Evolutionary conservation across 2,329 filamentous ascomycete genomes (phyloP), one percentile per base, ranked within the genome.

Genomic region (Colletotrichum euphorbiae): DNA sequence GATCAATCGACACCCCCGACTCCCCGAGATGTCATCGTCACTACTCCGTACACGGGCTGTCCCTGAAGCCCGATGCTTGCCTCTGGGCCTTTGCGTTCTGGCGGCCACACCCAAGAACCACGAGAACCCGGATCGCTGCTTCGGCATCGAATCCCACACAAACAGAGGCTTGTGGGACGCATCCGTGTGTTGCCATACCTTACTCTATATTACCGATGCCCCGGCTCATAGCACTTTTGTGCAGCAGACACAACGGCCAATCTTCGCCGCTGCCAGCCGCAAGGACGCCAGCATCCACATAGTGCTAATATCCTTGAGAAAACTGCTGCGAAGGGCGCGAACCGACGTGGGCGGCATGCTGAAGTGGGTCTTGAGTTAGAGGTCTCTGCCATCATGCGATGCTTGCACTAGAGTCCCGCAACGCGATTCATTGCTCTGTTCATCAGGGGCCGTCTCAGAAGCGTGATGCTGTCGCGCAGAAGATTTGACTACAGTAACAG

Each of bases 61-160:
- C 31, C 62, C 48, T 54, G 48, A 28, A 62, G 50, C 19, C 57
- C 48, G 46, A 19, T 40, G 38, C 38, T 13, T 38, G 36, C 36
- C 36, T 38, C 36, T 38, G 36, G 36, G 36, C 36, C 36, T 15
- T 15, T 38, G 36, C 2, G 17, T 43, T 31, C 46, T 19, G 12
- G 15, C 31, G 38, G 56, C n/a, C 50, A 54, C 31, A 36, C 9
- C 31, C 31, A 17, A 51, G 48, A 28, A 51, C 57, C 57, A 46
- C 55, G 56, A 54, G 19, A 61, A 54, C 56, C 56, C 38, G 48
- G 62, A 66, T 66, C 62, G 48, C 46, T 46, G 62, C 40, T 51
- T 42, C 62, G 61, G 62, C 62, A 62, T 58, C 46, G 40, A 46
- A 66, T 66, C 46, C 54, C 45, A 65, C 55, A 45, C 56, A 43